Evolutionary conservation across 2,329 filamentous ascomycete genomes (phyloP).

Genomic region (Cryphonectria carpinicola): DNA sequence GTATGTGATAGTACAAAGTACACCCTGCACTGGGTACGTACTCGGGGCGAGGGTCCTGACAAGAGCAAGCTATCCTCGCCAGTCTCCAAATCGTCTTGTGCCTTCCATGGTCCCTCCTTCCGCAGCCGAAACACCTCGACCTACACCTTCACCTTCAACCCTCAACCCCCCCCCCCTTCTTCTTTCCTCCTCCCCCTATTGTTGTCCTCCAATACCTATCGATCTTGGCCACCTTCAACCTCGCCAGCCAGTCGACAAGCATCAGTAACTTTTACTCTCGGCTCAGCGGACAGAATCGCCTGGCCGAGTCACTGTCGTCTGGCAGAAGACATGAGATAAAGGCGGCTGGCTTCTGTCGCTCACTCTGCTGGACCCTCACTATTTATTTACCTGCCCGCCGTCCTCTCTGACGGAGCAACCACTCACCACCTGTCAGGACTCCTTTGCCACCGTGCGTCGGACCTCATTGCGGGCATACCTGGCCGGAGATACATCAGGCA

Average conservation of each 20-base stretch:
- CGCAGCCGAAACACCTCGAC: constrained; percentile 1
- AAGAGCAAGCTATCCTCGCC: constrained; percentile 13
- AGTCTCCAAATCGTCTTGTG: constrained; percentile 19
- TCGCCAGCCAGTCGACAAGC: background rate
- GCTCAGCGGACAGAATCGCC: background rate
- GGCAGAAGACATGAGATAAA: constrained; percentile 7
- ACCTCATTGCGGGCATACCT: background rate
- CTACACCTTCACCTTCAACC: constrained; percentile 1
- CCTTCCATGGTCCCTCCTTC: constrained; percentile 6
- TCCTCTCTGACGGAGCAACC: background rate
- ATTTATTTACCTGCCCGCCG: background rate
- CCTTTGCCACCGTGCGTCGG: background rate
- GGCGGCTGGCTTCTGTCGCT: background rate
- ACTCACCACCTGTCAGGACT: background rate
- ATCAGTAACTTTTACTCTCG: background rate
- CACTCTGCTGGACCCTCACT: background rate
- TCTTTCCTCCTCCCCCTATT: background rate
- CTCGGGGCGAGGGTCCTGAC: constrained; percentile 6
- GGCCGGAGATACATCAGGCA: background rate
- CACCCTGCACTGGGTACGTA: constrained; percentile 3
- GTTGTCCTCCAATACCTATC: background rate
- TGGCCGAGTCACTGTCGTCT: background rate
- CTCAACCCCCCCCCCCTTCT: background rate
- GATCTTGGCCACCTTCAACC: background rate
- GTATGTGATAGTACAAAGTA: background rate